Base-by-base conservation (phyloP, 805 yeast genomes). In the Suhomyces sp. region DNA sequence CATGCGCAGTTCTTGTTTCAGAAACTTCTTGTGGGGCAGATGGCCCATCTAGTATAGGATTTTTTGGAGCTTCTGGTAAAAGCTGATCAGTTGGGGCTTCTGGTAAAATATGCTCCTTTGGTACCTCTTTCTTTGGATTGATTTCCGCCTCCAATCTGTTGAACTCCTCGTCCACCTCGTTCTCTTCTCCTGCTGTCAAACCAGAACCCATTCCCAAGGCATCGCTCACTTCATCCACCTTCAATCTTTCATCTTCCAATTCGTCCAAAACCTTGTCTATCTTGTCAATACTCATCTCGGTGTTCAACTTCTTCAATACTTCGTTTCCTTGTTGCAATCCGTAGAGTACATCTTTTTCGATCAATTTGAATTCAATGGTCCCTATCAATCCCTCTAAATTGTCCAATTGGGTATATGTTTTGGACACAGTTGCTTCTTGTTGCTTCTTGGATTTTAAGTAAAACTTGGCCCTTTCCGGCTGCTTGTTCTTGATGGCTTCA, bases 231-330 rank as follows among this genome's bases (percentile, higher is more conserved):
- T 85, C 90, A 33, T 83, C 78, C 51, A 88, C 96, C 51, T 85
- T 82, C 18, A 81, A 70, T 11, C 81, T 69, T 31, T 91, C 95
- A 15, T 87, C 96, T 30, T 83, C 86, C 14, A 85, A 74, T 33
- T 86, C 90, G 56, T 90, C 96, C 74, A 91, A 63, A 3, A 91
- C 70, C 50, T 71, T 74, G 46, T 90, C 96, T n/a, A 88, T 83
- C 47, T 77, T 76, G 20, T 84, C 90, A 12, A 85, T 53, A 22
- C 77, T 79, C 76, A 90, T 76, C 49, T 91, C 96, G 31, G 66
- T 63, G 56, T 93, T 93, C 40, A 93, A 68, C 47, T 77, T 79
- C 45, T 75, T 81, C 47, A 93, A 72, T 9, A 87, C 86, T 33
- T 71, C 63, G 52, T 84, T 88, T 16, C 98, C 98, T 45, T 83